Evolutionary conservation across 2,329 filamentous ascomycete species (phyloP), one percentile per base, ranked within the genome.

Genomic region (Pestalotiopsis sp.): DNA sequence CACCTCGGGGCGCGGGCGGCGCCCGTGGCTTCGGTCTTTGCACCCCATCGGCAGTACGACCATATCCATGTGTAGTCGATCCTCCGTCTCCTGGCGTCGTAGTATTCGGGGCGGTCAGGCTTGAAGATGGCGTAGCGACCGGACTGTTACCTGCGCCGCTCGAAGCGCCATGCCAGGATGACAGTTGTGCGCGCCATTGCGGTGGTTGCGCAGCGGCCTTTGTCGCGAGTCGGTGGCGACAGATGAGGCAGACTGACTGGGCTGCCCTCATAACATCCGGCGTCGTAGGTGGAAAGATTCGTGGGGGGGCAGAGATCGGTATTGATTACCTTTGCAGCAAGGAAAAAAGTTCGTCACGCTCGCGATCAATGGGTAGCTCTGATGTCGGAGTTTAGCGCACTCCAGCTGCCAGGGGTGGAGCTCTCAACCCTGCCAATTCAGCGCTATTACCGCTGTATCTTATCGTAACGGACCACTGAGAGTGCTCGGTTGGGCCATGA

Each of bases 161-260:
- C 59, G 69, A 49, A 45, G 68, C 9, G 17, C 72, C 71, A 25
- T 71, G 74, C n/a, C 71, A 75, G 65, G 74, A 73, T n/a, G 66
- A 36, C 17, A 20, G 31, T 69, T 73, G 72, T 17, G 69, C 52
- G 66, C 72, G 73, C 72, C 71, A 72, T 72, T 72, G 75, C 31
- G 66, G 25, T 68, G 63, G 45, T 60, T 64, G 71, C 45, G 65
- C 66, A 56, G 70, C 66, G 58, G 70, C 68, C 62, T 68, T 71
- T 45, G 71, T 68, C 69, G 74, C 73, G 69, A 74, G 70, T 70
- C 71, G 68, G 68, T 77, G 74, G 68, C 77, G 77, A 72, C 77
- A 79, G 67, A 77, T 69, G 68, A 78, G 70, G 68, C 77, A 79
- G 63, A 74, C 69, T 62, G 75, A 65, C 39, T 67, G 74, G 14